Evolutionary conservation across 73 alveolate species (phyloP), one percentile per base, ranked within the genome.

Genomic region (Blepharisma japonicum): DNA sequence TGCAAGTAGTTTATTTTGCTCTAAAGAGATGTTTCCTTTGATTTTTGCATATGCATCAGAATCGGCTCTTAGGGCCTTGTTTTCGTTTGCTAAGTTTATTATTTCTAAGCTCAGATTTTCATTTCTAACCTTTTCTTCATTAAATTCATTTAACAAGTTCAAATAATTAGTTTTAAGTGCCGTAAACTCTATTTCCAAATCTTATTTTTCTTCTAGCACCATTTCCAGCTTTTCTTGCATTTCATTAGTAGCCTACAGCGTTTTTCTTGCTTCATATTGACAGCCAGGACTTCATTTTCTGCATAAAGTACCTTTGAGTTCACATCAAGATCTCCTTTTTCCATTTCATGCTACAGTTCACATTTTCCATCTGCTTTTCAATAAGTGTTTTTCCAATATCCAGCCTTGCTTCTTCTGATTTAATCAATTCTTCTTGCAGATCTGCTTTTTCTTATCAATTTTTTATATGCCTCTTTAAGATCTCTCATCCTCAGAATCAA

Each of bases 151-250:
- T 68, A 86, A 89, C n/a, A 96, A 82, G 77, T 81, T 88, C 49
- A 95, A 81, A 77, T 90, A 93, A 86, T 96, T 97, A 81, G 93
- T 95, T 74, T 96, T 96, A 18, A 96, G 86, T 18, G 98, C 96
- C 6, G 90, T 96, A 68, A 90, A 92, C 61, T 92, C 98, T 45
- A 92, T 88, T 55, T 92, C 98, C 9, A 90, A 56, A 4, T 92
- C 97, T 68, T 88, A 79, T 76, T 88, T 90, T 20, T 88, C 97
- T 46, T 90, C 93, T 20, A 79, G 56, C 11, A 90, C 87, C 55
- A 84, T 94, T 71, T 88, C 71, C 9, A 89, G 83, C 68, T 78
- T 81, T 45, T 87, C 96, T 56, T 92, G 77, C 21, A 90, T 83
- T 47, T 88, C 92, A 38, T 88, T 76, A 45, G 86, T 88, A 32